Base-by-base conservation (phyloP, 306 rosid species). In the Cucurbita pepo region DNA sequence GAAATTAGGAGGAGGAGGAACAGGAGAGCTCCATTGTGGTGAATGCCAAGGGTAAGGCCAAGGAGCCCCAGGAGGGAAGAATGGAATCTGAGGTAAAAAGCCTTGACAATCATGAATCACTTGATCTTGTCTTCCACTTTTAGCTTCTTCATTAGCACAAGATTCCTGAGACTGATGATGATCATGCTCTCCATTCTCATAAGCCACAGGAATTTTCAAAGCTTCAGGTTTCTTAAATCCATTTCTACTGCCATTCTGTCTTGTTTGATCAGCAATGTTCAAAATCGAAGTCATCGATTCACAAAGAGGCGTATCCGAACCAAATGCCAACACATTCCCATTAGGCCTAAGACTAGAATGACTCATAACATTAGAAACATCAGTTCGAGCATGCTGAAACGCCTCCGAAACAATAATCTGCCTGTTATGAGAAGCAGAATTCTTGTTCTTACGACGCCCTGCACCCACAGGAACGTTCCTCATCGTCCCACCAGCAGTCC, bases 401-500 rank as follows among this genome's bases (percentile, higher is more conserved):
- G 82, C 76, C 69, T 81, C 85, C 10, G 85, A 63, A 51, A 81
- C 88, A 71, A 72, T 73, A 18, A 84, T 77, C 80, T 81, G 85
- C 41, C 83, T 85, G 40, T 74, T 81, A 45, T 84, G 88, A 22
- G 85, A 77, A 57, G 81, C 72, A 3, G 88, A 74, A 57, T 77
- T 81, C 65, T 84, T 84, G 79, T 84, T 84, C 85, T 84, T 84
- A 1, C 88, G 88, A 47, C 88, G 88, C 10, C 88, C 88, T 10
- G 88, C 88, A 38, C 88, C 88, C 43, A 84, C 88, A 1, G 88
- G 88, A 11, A 84, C 88, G 40, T 81, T 84, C 78, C 88, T 84
- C 88, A 84, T 84, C 12, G 82, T 81, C 78, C 88, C 88, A 8
- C 88, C 88, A 56, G 85, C 88, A 0, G 88, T 84, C 88, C 88